Percentiles rank a stretch among this genome's conserved stretches.
Conservation (phyloP, 1,284 basidiomycete species). For the Inonotus hispidus region DNA sequence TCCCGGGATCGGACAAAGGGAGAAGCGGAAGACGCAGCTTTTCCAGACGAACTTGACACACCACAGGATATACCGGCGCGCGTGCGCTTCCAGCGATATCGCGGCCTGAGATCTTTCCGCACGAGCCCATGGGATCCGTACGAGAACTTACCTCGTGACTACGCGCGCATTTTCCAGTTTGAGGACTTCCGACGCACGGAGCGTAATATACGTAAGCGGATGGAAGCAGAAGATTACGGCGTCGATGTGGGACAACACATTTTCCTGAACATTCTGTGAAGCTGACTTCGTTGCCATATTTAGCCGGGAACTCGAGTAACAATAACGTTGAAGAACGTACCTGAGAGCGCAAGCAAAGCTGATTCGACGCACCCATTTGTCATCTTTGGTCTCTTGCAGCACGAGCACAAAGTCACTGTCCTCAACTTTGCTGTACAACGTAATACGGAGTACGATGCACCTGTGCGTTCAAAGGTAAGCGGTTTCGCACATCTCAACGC, state of each 20-base stretch:
- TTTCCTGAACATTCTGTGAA: not conserved
- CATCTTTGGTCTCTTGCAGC: constrained; percentile 82
- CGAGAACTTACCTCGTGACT: constrained; percentile 93
- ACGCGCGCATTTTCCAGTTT: constrained; percentile 95
- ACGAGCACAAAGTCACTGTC: constrained; percentile 96
- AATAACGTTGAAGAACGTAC: constrained; percentile 68
- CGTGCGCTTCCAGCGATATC: constrained; percentile 88
- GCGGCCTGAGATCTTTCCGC: constrained; percentile 88
- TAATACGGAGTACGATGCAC: constrained; percentile 90
- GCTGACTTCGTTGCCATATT: constrained; percentile 9
- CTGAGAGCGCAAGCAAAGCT: constrained; percentile 41
- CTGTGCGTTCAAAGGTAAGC: constrained; percentile 84
- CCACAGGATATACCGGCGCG: constrained; percentile 83
- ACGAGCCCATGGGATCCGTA: constrained; percentile 98
- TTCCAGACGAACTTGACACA: constrained; percentile 98
- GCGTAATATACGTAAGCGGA: constrained; percentile 63
- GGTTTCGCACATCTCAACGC: not conserved
- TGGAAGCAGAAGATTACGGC: constrained; percentile 50
- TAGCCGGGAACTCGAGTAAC: constrained; percentile 81
- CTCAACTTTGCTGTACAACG: constrained; percentile 91
- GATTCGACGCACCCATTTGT: constrained; percentile 51
- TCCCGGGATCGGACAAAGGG: constrained; percentile 42
- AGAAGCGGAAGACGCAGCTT: constrained; percentile 75
- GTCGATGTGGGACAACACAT: constrained; percentile 52
- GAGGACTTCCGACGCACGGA: constrained; percentile 91